Evolutionary conservation across 1,284 basidiomycete genomes (phyloP).

Genomic region (Fomitopsis schrenkii): DNA sequence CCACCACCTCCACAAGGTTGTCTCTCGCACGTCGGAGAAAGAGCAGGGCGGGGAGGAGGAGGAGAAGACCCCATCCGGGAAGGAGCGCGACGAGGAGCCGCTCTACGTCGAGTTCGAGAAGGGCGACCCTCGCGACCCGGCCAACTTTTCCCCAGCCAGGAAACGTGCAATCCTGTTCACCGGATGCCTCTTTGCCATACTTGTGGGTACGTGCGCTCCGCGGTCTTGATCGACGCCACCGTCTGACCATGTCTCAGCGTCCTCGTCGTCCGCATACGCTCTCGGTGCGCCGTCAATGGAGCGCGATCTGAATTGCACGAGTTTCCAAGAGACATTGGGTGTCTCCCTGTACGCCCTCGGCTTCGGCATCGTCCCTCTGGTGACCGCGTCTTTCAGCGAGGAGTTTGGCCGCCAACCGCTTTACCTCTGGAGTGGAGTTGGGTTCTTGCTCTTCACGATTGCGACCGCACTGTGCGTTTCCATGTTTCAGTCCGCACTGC

Average conservation of each 20-base stretch:
- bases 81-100: conserved; percentile 4
- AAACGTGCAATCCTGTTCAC: conserved; percentile 53
- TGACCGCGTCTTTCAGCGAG: conserved; percentile 73
- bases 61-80: background rate
- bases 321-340: conserved; percentile 57
- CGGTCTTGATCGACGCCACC: background rate
- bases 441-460: conserved; percentile 59
- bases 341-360: conserved; percentile 63
- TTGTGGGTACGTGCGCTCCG: conserved; percentile 39
- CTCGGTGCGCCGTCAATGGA: conserved; percentile 60
- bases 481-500: background rate
- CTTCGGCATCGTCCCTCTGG: conserved; percentile 66
- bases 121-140: conserved; percentile 45
- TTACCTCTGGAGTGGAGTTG: conserved; percentile 54
- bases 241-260: conserved; percentile 33
- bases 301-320: conserved; percentile 55
- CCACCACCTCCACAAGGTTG: conserved; percentile 14
- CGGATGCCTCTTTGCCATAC: conserved; percentile 53
- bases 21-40: background rate
- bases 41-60: background rate
- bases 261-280: conserved; percentile 51
- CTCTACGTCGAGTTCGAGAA: conserved; percentile 46
- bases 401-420: conserved; percentile 73
- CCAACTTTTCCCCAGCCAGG: conserved; percentile 39
- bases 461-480: conserved; percentile 56